phyloP scores from a whole-genome alignment of 2,329 filamentous ascomycete species.

The Clarireedia paspali region DNA sequence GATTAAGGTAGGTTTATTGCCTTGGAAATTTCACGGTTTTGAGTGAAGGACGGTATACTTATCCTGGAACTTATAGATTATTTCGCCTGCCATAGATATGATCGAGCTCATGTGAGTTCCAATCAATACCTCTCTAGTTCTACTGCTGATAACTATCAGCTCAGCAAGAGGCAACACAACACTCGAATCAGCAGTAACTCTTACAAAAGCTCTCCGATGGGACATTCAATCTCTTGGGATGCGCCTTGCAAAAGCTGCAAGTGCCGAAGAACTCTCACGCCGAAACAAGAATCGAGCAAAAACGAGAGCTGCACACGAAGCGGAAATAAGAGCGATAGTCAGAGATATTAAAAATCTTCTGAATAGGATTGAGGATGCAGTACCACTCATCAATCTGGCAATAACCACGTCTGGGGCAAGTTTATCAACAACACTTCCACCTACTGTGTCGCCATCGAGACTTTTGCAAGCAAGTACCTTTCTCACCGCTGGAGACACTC shows the following conservation, averaged over 20 bases:
- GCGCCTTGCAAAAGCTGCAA: conserved; percentile 62
- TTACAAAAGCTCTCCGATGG: conserved; percentile 75
- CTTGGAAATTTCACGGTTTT: neutral
- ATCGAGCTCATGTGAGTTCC: conserved; percentile 72
- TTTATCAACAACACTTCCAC: conserved; percentile 69
- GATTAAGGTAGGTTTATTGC: conserved; percentile 56
- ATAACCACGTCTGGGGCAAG: conserved; percentile 91
- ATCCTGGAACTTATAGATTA: conserved; percentile 42
- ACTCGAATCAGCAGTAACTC: conserved; percentile 74
- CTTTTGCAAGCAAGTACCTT: conserved; percentile 90
- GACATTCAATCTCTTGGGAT: conserved; percentile 77
- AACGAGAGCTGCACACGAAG: conserved; percentile 48
- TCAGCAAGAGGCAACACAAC: conserved; percentile 69
- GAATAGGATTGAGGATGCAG: conserved; percentile 76
- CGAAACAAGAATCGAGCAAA: conserved; percentile 37
- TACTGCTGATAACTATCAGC: conserved; percentile 29
- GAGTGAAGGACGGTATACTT: neutral
- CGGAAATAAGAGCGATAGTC: conserved; percentile 63
- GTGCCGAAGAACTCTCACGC: conserved; percentile 47
- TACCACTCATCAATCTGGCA: conserved; percentile 85
- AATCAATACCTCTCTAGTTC: conserved; percentile 29
- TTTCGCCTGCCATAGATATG: conserved; percentile 85
- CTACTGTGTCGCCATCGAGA: conserved; percentile 81
- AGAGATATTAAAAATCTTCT: conserved; percentile 69
- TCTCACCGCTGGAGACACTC: conserved; percentile 76